Evolutionary conservation across 2,329 filamentous ascomycete genomes (phyloP), one percentile per base, ranked within the genome.

Genomic region (Colletotrichum agaves): DNA sequence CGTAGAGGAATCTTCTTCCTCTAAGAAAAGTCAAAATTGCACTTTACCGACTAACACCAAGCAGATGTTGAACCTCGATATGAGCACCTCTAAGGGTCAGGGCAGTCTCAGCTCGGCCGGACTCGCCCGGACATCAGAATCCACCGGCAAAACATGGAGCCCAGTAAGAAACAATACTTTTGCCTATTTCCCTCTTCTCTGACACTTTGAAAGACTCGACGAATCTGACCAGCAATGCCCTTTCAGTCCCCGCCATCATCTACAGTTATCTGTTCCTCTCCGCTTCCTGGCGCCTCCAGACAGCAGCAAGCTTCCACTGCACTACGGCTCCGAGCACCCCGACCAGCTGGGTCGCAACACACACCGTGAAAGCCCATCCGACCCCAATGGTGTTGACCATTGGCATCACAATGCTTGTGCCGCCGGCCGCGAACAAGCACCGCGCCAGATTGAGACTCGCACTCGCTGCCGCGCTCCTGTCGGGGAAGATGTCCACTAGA

Each of bases 361-460:
- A 83, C 11, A 85, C 76, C 0, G 83, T 84, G 64, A 85, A 86
- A 0, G 82, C 52, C 64, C 60, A 67, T 5, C 64, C 64, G 12
- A 67, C 64, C 1, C 64, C 60, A 47, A 85, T 77, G 1, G 72
- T 75, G 58, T 82, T 75, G 6, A 86, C 79, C 74, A 87, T 78
- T 0, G 84, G 84, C 74, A 84, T 81, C 2, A 86, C 76, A 11
- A 82, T 80, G 19, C 81, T 67, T 12, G 60, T 67, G 10, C 64
- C 83, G 0, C 80, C 84, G 0, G 85, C 86, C 0, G 82, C 85
- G 35, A 85, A 78, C 2, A 87, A 70, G 68, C 85, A 88, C 41
- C 85, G 74, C 0, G 83, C 82, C 3, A 88, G 77, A 69, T 88
- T 88, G 23, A 87, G 72, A 49, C 82, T 83, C 0, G 86, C 86